Percentiles rank a stretch among this genome's conserved stretches.
Evolutionary conservation across 768 basidiomycete species (phyloP).

Genomic region (Aureoboletus auriporus): DNA sequence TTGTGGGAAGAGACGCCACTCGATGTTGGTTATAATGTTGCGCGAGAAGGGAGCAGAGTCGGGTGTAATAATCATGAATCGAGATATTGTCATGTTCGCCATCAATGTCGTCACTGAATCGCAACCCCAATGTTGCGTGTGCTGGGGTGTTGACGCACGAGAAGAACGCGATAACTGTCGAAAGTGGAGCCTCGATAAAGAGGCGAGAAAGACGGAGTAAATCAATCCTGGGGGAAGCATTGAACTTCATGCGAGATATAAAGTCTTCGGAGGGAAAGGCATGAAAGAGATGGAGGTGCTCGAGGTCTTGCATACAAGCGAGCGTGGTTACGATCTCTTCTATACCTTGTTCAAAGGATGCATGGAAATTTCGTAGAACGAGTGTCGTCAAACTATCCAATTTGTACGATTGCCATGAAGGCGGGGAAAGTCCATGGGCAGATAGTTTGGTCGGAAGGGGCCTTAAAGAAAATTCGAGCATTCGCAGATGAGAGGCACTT

Average conservation of each 20-base stretch:
- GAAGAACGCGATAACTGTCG: slow-evolving; percentile 1
- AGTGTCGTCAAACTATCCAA: background rate
- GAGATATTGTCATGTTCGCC: background rate
- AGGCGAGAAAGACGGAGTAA: slow-evolving; percentile 3
- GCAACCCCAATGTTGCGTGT: background rate
- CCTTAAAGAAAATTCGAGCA: slow-evolving; percentile 16
- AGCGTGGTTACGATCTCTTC: slow-evolving; percentile 16
- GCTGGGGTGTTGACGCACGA: slow-evolving; percentile 3
- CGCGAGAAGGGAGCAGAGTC: too few species aligned
- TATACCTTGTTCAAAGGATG: too few species aligned
- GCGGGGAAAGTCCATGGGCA: too few species aligned
- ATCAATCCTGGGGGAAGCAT: background rate
- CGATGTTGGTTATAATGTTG: too few species aligned
- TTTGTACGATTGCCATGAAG: background rate
- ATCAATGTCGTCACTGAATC: background rate
- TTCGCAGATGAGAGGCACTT: slow-evolving; percentile 20
- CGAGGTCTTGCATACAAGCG: slow-evolving; percentile 30
- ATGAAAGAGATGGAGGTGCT: slow-evolving; percentile 30
- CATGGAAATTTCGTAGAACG: background rate
- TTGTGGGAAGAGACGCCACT: too few species aligned
- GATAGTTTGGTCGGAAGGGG: too few species aligned
- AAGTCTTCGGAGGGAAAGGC: slow-evolving; percentile 15
- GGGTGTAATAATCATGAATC: too few species aligned
- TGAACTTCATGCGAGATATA: background rate
- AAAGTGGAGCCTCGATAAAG: slow-evolving; percentile 2